phyloP scores from a whole-genome alignment of 768 basidiomycete genomes.

The Stropharia rugosoannulata region DNA sequence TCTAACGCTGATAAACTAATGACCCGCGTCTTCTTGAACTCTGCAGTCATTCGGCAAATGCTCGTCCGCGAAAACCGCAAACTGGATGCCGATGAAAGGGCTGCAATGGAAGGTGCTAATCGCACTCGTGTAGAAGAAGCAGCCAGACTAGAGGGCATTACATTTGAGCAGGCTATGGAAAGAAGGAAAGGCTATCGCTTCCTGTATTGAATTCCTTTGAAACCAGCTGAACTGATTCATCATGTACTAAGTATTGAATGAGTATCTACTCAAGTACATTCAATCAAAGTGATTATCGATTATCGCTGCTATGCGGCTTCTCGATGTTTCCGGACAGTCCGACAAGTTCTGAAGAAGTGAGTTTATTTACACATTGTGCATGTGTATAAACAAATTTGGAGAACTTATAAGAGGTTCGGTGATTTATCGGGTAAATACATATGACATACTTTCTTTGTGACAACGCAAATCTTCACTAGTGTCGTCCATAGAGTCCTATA shows the following conservation, averaged over 20 bases:
- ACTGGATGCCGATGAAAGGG: constrained; percentile 48
- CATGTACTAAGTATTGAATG: not conserved
- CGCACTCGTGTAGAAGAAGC: constrained; percentile 55
- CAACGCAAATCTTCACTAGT: not conserved
- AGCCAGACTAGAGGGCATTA: constrained; percentile 56
- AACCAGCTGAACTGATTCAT: not conserved
- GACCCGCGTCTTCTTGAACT: not conserved
- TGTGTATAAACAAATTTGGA: not conserved
- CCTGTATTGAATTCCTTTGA: constrained; percentile 37
- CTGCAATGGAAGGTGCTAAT: constrained; percentile 41
- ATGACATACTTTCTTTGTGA: not conserved
- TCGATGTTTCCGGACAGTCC: no score
- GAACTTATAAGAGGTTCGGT: not conserved
- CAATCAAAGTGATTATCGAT: not conserved
- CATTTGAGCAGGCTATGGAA: constrained; percentile 57
- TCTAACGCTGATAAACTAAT: not conserved
- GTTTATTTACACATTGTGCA: not conserved
- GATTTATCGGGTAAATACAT: not conserved
- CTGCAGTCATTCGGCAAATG: constrained; percentile 40
- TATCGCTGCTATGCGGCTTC: not conserved
- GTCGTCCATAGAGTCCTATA: not conserved
- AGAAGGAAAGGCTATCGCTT: constrained; percentile 59
- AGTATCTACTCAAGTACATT: no score
- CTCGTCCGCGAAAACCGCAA: constrained; percentile 51
- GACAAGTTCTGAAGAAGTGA: no score